phyloP scores from a whole-genome alignment of 2,329 filamentous ascomycete species.

The Fusarium xylarioides region DNA sequence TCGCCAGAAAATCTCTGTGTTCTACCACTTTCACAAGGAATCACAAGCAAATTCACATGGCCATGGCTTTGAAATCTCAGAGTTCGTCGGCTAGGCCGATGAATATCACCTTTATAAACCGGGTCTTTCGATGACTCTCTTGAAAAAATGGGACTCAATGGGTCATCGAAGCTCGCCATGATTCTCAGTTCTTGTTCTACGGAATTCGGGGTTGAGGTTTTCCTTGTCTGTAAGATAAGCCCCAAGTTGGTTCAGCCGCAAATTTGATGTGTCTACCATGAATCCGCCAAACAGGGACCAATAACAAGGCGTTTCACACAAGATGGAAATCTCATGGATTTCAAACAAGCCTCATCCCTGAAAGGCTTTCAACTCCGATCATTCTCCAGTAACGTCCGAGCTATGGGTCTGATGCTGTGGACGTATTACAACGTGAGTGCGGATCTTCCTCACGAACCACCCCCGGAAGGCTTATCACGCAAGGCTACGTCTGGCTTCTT shows the following conservation, averaged over 20 bases:
- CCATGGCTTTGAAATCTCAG: neutral
- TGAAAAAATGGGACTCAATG: constrained; percentile 9
- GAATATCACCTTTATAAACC: constrained; percentile 14
- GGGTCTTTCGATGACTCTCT: constrained; percentile 6
- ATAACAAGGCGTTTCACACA: neutral
- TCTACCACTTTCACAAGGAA: neutral
- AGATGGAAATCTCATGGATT: neutral
- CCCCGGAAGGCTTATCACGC: constrained; percentile 22
- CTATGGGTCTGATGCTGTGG: constrained; percentile 9
- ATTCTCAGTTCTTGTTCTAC: constrained; percentile 1
- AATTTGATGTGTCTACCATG: neutral
- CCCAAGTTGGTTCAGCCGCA: constrained; percentile 25
- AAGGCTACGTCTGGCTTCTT: constrained; percentile 4
- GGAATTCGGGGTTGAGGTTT: constrained; percentile 19
- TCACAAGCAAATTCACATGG: constrained; percentile 5
- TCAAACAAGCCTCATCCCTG: constrained; percentile 11
- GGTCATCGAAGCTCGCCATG: neutral
- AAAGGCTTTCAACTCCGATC: constrained; percentile 21
- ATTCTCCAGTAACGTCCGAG: constrained; percentile 34
- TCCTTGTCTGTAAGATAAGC: constrained; percentile 9
- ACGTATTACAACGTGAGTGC: constrained; percentile 20
- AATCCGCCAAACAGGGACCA: neutral
- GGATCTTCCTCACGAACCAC: constrained; percentile 24
- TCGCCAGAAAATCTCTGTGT: neutral
- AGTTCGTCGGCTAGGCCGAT: constrained; percentile 19